A percentile compares a stretch with the other conserved stretches of the same genome.
phyloP scores from a whole-genome alignment of 2,329 filamentous ascomycete genomes.

The Aureobasidium sp. region DNA sequence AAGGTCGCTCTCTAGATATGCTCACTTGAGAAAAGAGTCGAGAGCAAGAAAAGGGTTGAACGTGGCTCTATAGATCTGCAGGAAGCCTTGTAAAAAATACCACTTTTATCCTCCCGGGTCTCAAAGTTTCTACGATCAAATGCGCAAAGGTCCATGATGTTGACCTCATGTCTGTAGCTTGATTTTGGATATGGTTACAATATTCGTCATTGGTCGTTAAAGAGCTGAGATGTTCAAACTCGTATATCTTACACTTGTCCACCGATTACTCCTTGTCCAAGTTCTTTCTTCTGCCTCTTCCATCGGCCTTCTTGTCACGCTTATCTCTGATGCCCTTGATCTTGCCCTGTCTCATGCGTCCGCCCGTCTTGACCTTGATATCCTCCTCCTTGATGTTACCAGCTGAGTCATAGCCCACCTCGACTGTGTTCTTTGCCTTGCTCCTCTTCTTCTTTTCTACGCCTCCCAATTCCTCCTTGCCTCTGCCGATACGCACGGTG shows the following conservation, averaged over 20 bases:
- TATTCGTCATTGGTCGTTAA: background rate
- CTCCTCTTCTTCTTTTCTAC: constrained; percentile 19
- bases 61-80: background rate
- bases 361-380: constrained; percentile 26
- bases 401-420: constrained; percentile 26
- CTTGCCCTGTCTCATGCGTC: constrained; percentile 29
- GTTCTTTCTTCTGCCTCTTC: constrained; percentile 11
- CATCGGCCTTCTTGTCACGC: constrained; percentile 28
- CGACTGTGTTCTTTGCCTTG: constrained; percentile 33
- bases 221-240: constrained; percentile 1
- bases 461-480: constrained; percentile 17
- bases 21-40: background rate
- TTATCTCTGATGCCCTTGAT: constrained; percentile 30
- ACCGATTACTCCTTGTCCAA: background rate
- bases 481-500: constrained; percentile 52
- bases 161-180: background rate
- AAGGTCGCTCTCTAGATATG: constrained; percentile 5
- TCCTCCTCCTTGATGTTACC: constrained; percentile 18
- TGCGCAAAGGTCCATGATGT: background rate
- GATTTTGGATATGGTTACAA: background rate
- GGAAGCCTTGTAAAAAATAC: constrained; percentile 7
- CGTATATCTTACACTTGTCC: background rate
- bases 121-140: background rate
- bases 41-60: background rate
- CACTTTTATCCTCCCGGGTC: background rate